Base-by-base conservation (phyloP, 2,329 filamentous ascomycete genomes). In the Hypomyces rosellus region DNA sequence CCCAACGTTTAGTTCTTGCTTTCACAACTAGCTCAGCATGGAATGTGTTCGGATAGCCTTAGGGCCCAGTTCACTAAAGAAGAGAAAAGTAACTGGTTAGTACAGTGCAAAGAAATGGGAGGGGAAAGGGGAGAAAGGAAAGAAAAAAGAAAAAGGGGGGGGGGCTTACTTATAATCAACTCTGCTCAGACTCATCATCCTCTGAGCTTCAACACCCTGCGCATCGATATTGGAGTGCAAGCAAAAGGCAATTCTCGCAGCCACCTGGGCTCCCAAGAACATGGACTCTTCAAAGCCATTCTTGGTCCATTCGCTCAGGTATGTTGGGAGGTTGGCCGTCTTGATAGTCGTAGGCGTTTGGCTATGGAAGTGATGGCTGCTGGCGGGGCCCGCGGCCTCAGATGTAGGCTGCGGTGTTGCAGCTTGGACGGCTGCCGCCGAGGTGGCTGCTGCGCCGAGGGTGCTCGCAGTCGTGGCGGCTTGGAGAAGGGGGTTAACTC, bases 301-400 rank as follows among this genome's bases (percentile, higher is more conserved):
- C 69, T 87, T 91, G 64, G 89, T 89, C 89, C 90, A 96, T 67
- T 96, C 91, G 11, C 86, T 81, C 58, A 96, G 86, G 67, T 96
- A 96, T 48, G 88, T 86, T 1, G 91, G 90, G 58, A 88, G 75
- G 57, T 82, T 80, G 25, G 88, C 82, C 25, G 82, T 75, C 74
- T 89, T 92, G 72, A 96, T 91, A 46, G 81, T 85, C 20, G 86
- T 95, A 0, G 91, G 91, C 7, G 89, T 93, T 72, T 83, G 80
- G 59, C 77, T 76, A 64, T 82, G 80, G 63, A 77, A 80, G 64
- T 81, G 78, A 57, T 77, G 74, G 18, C 66, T 62, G 40, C 66
- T 61, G n/a, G 57, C 59, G 14, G 67, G 68, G 1, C 63, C 68
- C 45, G 61, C 67, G 4, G 60, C 63, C 22, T 69, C 68, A 33